Evolutionary conservation across 805 yeast genomes (phyloP).

Genomic region (Kuraishia floccosa): DNA sequence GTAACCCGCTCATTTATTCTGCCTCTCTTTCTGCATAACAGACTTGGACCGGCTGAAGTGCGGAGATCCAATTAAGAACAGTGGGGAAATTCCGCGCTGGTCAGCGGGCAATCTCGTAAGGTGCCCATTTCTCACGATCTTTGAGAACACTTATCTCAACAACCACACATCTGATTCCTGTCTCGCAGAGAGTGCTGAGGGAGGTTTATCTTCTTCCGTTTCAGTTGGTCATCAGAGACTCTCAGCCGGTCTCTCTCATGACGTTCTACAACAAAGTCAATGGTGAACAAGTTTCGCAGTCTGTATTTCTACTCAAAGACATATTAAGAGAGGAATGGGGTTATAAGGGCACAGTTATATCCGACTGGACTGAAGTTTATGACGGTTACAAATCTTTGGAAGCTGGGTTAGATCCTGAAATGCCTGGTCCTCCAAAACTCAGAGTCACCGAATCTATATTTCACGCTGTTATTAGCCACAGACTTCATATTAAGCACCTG

Average conservation of each 20-base stretch:
- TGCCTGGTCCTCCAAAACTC: constrained; percentile 36
- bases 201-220: constrained; percentile 32
- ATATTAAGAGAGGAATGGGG: constrained; percentile 28
- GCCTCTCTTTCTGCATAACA: too few relatives aligned
- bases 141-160: too few relatives aligned
- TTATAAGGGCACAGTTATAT: constrained; percentile 26
- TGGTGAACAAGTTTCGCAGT: constrained; percentile 28
- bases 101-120: too few relatives aligned
- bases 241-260: constrained; percentile 27
- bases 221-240: constrained; percentile 26
- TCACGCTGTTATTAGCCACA: constrained; percentile 34
- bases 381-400: constrained; percentile 22
- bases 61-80: too few relatives aligned
- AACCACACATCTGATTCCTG: too few relatives aligned
- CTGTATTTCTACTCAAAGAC: constrained; percentile 19
- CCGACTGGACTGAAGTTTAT: constrained; percentile 32
- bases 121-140: too few relatives aligned
- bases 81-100: too few relatives aligned
- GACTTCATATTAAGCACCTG: too few relatives aligned
- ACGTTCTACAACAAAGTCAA: constrained; percentile 29
- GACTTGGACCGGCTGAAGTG: too few relatives aligned
- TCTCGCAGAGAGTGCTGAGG: constrained; percentile 30
- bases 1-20: too few relatives aligned
- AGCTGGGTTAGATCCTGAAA: constrained; percentile 32
- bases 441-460: constrained; percentile 27